Conservation (phyloP, 345 rosid species). For the Acer campestre region DNA sequence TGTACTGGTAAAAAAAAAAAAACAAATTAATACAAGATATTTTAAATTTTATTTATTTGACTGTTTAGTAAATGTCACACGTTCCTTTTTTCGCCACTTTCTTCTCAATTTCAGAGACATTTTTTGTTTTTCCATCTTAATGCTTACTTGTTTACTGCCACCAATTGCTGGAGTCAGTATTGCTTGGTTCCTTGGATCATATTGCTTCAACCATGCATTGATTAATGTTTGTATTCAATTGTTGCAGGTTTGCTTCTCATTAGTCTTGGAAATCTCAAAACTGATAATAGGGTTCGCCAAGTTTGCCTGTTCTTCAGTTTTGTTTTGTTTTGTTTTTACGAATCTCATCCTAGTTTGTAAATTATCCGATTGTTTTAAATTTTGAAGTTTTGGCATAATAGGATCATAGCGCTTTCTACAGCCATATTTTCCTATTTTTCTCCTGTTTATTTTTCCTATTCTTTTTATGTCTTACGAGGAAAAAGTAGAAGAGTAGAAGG, state of each 20-base stretch:
- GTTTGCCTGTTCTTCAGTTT: background rate
- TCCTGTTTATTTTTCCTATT: background rate
- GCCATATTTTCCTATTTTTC: background rate
- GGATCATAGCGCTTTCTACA: constrained; percentile 18
- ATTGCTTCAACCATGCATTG: background rate
- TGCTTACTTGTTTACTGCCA: background rate
- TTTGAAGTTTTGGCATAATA: constrained; percentile 20
- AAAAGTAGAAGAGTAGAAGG: constrained; percentile 8
- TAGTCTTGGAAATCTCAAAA: constrained; percentile 10
- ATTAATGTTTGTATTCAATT: constrained; percentile 1
- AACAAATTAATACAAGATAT: background rate
- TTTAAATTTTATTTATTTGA: background rate
- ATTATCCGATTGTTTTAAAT: constrained; percentile 26
- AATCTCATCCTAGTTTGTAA: constrained; percentile 24
- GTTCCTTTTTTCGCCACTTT: background rate
- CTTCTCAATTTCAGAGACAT: background rate
- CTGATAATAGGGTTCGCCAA: background rate
- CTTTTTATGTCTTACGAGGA: constrained; percentile 5
- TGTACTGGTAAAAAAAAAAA: background rate
- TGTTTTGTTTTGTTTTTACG: background rate
- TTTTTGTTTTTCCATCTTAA: background rate
- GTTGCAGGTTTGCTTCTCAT: constrained; percentile 22
- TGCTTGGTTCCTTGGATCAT: background rate
- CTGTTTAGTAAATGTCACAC: background rate
- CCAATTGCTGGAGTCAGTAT: background rate